Evolutionary conservation across 306 rosid genomes (phyloP).

Genomic region (Argentina anserina): DNA sequence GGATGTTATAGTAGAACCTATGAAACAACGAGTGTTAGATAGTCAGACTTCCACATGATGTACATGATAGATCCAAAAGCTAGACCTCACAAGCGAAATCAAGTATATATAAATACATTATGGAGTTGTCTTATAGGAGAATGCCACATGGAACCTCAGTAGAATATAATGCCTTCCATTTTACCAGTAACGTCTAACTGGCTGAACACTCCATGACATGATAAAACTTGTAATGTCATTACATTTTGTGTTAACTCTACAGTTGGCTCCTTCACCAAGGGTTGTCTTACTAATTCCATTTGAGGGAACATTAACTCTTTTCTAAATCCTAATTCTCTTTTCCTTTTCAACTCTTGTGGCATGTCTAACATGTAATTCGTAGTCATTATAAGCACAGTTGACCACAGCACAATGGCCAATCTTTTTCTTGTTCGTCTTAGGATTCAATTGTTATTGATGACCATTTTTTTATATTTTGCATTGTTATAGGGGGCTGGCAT

Average conservation of each 20-base stretch:
- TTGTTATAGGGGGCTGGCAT: constrained; percentile 79
- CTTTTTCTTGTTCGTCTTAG: neutral
- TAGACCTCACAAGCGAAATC: neutral
- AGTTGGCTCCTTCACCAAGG: neutral
- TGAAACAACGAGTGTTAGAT: neutral
- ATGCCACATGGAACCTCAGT: neutral
- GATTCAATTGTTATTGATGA: neutral
- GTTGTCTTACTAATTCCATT: neutral
- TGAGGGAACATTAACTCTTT: neutral
- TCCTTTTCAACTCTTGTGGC: neutral
- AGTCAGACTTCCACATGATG: neutral
- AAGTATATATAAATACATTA: neutral
- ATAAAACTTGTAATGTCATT: neutral
- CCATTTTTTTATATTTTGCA: neutral
- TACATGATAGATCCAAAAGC: neutral
- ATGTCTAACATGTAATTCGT: neutral
- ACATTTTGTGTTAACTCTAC: neutral
- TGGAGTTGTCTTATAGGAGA: neutral
- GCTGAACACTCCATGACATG: neutral
- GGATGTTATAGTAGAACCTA: neutral
- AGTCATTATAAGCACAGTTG: neutral
- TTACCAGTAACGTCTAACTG: neutral
- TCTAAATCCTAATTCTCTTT: neutral
- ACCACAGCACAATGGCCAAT: neutral
- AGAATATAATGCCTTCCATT: neutral